A percentile compares a stretch with the other conserved stretches of the same genome.
phyloP scores from a whole-genome alignment of 2,329 filamentous ascomycete genomes.

The Arthroderma sp. region DNA sequence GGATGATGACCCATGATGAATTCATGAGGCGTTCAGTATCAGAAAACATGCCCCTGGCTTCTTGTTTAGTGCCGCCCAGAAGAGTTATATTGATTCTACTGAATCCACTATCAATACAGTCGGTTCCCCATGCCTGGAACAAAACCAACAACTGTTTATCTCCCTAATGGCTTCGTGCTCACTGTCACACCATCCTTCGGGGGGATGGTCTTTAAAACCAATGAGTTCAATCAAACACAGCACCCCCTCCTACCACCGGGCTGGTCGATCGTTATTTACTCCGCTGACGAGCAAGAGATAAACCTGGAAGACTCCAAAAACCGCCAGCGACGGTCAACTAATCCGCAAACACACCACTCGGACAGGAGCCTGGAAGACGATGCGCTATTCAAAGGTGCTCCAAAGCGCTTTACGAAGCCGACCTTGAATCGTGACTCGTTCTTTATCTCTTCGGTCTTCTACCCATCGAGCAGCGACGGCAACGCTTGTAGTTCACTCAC shows the following conservation, averaged over 20 bases:
- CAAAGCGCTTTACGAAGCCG: constrained; percentile 56
- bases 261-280: constrained; percentile 80
- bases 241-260: constrained; percentile 62
- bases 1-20: too few relatives aligned
- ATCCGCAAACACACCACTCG: too few relatives aligned
- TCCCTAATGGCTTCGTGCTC: constrained; percentile 79
- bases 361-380: not conserved
- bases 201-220: constrained; percentile 79
- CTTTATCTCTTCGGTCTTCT: constrained; percentile 85
- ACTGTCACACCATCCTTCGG: constrained; percentile 77
- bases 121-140: not conserved
- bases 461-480: constrained; percentile 66
- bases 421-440: constrained; percentile 68
- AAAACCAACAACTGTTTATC: constrained; percentile 30
- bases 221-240: constrained; percentile 56
- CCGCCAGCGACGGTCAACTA: not conserved
- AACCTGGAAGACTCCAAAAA: constrained; percentile 11
- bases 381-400: constrained; percentile 24
- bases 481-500: constrained; percentile 69
- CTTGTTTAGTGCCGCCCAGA: too few relatives aligned
- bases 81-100: too few relatives aligned
- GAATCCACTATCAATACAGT: too few relatives aligned
- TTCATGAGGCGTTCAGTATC: too few relatives aligned
- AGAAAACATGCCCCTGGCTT: too few relatives aligned
- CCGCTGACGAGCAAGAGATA: constrained; percentile 8